Evolutionary conservation across 192 early-diverging fungal species (phyloP).

Genomic region (Pilaira anomala): DNA sequence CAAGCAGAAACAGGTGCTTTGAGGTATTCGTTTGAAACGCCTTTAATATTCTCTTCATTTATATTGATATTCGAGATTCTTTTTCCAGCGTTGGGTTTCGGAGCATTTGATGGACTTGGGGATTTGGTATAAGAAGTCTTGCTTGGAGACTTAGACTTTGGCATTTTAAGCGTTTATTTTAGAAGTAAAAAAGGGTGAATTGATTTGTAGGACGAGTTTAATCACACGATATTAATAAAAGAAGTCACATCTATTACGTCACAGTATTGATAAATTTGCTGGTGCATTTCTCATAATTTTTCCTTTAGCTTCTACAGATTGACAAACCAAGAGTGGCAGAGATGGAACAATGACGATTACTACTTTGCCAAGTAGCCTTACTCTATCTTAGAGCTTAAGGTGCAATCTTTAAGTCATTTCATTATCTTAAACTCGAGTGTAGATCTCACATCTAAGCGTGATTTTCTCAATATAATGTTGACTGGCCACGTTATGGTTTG

Average conservation of each 20-base stretch:
- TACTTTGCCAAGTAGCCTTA: slow-evolving; percentile 2
- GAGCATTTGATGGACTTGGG: not conserved
- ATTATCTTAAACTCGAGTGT: slow-evolving; percentile 8
- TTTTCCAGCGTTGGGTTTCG: not conserved
- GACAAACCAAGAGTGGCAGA: slow-evolving; percentile 6
- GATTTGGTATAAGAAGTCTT: not conserved
- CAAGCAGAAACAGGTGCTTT: slow-evolving; percentile 5
- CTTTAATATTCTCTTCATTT: slow-evolving; percentile 5
- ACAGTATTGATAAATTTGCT: slow-evolving; percentile 7
- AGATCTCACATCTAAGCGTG: slow-evolving; percentile 14
- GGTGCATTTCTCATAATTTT: not conserved
- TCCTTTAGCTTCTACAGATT: slow-evolving; percentile 3
- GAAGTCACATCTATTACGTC: not conserved
- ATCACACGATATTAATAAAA: not conserved
- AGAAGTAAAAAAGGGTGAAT: slow-evolving; percentile 8
- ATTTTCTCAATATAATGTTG: not conserved
- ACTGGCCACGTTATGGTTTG: slow-evolving; percentile 5
- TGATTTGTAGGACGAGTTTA: slow-evolving; percentile 5
- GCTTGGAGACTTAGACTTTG: not conserved
- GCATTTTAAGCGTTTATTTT: slow-evolving; percentile 11
- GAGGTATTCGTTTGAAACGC: slow-evolving; percentile 8
- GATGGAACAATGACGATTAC: not conserved
- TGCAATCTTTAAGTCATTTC: slow-evolving; percentile 6
- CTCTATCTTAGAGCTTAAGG: slow-evolving; percentile 7
- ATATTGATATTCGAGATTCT: slow-evolving; percentile 4